Evolutionary conservation across 306 rosid genomes (phyloP).

Genomic region (Canavalia gladiata): DNA sequence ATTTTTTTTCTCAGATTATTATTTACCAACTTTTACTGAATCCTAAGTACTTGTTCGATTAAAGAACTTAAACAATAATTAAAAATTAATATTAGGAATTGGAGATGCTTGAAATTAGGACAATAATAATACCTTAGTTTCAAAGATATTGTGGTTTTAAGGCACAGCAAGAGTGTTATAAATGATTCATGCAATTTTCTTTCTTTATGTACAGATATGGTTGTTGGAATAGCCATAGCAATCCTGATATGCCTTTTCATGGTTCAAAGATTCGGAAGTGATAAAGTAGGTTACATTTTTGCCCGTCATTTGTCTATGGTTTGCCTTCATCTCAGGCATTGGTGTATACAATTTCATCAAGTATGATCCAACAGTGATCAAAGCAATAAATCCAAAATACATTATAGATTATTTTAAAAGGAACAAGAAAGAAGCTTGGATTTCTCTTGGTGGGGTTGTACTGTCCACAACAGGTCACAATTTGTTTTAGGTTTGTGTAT

Average conservation of each 20-base stretch:
- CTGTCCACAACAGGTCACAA: slow-evolving; percentile 67
- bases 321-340: slow-evolving; percentile 61
- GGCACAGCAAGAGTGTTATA: background rate
- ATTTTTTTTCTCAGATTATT: background rate
- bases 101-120: no score
- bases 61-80: no score
- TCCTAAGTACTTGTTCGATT: no score
- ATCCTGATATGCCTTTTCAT: slow-evolving; percentile 66
- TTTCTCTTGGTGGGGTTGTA: slow-evolving; percentile 88
- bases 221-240: slow-evolving; percentile 71
- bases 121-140: no score
- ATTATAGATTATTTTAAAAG: slow-evolving; percentile 67
- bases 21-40: background rate
- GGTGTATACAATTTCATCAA: slow-evolving; percentile 76
- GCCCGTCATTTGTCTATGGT: slow-evolving; percentile 87
- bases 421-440: slow-evolving; percentile 81
- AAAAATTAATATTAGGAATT: no score
- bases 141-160: background rate
- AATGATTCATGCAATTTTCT: background rate
- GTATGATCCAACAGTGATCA: slow-evolving; percentile 66
- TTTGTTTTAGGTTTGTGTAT: background rate
- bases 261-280: slow-evolving; percentile 85
- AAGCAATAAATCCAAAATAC: slow-evolving; percentile 75
- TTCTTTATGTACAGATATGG: slow-evolving; percentile 49
- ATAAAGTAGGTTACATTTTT: slow-evolving; percentile 80